Percentiles rank a stretch among this genome's conserved stretches.
Conservation (phyloP, 768 basidiomycete genomes). For the Collybia sp. region DNA sequence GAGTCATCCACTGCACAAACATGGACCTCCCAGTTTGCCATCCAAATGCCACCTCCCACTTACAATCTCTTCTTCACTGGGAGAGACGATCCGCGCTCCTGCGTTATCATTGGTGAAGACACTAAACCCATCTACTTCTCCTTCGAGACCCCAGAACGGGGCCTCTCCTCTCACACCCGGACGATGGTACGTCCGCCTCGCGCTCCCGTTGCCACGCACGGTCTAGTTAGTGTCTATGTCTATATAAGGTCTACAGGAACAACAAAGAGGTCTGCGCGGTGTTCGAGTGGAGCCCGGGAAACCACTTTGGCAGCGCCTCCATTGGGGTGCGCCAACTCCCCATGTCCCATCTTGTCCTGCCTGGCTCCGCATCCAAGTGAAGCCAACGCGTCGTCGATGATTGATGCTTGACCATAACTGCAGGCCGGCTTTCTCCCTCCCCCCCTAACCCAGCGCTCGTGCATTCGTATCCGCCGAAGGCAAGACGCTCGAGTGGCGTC, state of each 20-base stretch:
- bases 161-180: slow-evolving; percentile 33
- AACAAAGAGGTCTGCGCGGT: slow-evolving; percentile 43
- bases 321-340: slow-evolving; percentile 50
- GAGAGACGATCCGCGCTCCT: slow-evolving; percentile 61
- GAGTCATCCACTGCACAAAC: slow-evolving; percentile 16
- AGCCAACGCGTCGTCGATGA: slow-evolving; percentile 11
- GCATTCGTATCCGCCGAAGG: slow-evolving; percentile 55
- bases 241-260: slow-evolving; percentile 37
- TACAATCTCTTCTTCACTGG: slow-evolving; percentile 69
- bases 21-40: slow-evolving; percentile 25
- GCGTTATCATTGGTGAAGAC: slow-evolving; percentile 65
- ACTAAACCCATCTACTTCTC: slow-evolving; percentile 54
- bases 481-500: slow-evolving; percentile 63
- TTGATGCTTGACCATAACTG: slow-evolving; percentile 6
- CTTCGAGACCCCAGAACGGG: slow-evolving; percentile 56
- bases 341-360: slow-evolving; percentile 59
- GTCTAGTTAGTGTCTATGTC: slow-evolving; percentile 6
- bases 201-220: slow-evolving; percentile 3
- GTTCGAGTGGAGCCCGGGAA: slow-evolving; percentile 47
- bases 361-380: slow-evolving; percentile 49
- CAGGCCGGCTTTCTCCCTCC: slow-evolving; percentile 11
- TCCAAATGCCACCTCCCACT: slow-evolving; percentile 35
- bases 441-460: slow-evolving; percentile 42
- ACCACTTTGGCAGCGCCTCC: slow-evolving; percentile 51
- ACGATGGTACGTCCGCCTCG: slow-evolving; percentile 36